Percentiles rank a stretch among this genome's conserved stretches.
These are phyloP conservation scores for Solanum hybrid DNA, from an alignment of 305 asterid genomes.

Conservation along the genomic window DNA sequence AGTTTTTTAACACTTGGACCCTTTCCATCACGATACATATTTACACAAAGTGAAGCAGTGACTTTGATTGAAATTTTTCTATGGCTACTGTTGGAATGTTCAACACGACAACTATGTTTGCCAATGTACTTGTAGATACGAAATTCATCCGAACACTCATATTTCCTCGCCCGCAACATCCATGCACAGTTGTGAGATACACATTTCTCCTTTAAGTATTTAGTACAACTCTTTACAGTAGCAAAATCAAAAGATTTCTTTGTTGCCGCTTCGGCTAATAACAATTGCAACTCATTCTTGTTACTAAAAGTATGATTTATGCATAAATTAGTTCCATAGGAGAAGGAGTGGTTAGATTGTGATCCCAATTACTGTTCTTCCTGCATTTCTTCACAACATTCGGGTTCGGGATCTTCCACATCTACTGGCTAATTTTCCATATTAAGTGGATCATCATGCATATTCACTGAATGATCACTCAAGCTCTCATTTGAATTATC, in stretches of 20 bases:
- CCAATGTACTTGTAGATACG: neutral
- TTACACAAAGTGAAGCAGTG: no score
- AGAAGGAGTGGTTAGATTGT: neutral
- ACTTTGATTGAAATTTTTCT: no score
- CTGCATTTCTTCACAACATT: neutral
- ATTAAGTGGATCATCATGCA: neutral
- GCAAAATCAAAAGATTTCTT: no score
- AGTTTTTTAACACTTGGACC: no score
- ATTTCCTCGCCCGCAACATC: neutral
- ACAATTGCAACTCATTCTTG: neutral
- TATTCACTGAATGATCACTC: neutral
- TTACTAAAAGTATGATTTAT: no score
- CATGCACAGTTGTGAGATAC: neutral
- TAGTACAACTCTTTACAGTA: neutral
- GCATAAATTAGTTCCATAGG: neutral
- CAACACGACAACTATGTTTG: no score
- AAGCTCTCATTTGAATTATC: neutral
- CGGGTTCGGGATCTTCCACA: neutral
- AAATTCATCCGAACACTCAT: neutral
- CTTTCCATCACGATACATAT: no score
- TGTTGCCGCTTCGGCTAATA: neutral
- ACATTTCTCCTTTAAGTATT: neutral
- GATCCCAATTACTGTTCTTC: neutral
- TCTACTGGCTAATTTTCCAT: neutral
- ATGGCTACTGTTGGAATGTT: no score